Evolutionary conservation across 257 asterid genomes (phyloP), one percentile per base, ranked within the genome.

Genomic region (Przewalskia tangutica): DNA sequence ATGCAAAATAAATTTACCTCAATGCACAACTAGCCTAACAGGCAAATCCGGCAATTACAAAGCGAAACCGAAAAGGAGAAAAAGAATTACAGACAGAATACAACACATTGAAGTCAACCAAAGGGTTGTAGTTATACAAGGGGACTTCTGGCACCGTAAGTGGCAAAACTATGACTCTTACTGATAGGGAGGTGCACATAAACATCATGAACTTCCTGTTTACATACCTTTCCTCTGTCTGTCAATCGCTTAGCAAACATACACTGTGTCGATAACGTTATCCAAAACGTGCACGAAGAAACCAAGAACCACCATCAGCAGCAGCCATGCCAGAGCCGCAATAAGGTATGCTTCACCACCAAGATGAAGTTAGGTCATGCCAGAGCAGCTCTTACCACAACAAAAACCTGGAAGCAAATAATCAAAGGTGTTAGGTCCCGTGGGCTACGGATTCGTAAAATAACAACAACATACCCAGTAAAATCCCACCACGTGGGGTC

Each of bases 121-220:
- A 42, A 13, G 42, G 10, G 80, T 8, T 32, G 77, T 36, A 5
- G 67, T 83, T 88, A 95, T 86, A 90, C 97, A 64, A 88, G 80
- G 68, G 98, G 89, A 83, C 89, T 82, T 86, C 93, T 90, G 78
- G 88, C 48, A 56, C 84, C 88, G 65, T 88, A 91, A 85, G 93
- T 89, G 36, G 97, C 90, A 23, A 95, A 53, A 87, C 98, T 88
- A 68, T 87, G 93, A 83, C 95, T 90, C 89, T 98, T 89, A 84
- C 97, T 94, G 84, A 94, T 91, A 3, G 99, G 99, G 54, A 96
- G 98, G 84, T 92, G 93, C 77, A 90, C 97, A 71, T 94, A 96
- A 71, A 96, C 98, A 83, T 96, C 97, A 32, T 96, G 99, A 44
- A 96, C 94, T 5, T 93, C 97, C 82, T 91, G 97, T 81, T 93